Evolutionary conservation across 1,284 basidiomycete species (phyloP).

Genomic region (Thelephora terrestris): DNA sequence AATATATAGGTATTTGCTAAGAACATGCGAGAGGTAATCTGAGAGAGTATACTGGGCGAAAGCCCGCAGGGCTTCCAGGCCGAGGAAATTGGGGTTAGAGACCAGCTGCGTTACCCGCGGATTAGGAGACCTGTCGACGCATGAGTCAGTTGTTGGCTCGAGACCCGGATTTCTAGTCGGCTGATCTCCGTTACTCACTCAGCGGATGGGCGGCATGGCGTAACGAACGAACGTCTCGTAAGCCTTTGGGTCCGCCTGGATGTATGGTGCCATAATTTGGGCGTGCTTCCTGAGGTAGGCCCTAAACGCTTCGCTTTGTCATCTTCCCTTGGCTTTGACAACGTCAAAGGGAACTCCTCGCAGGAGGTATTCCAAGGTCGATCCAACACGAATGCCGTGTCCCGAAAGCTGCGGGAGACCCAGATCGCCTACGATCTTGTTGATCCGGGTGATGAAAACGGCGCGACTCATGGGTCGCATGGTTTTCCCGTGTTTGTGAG

Average conservation of each 20-base stretch:
- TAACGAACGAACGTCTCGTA: conserved; percentile 10
- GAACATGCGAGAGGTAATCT: too few species aligned
- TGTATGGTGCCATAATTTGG: conserved; percentile 13
- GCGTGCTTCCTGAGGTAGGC: conserved; percentile 14
- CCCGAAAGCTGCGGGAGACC: conserved; percentile 15
- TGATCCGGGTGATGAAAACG: conserved; percentile 17
- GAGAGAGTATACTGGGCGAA: too few species aligned
- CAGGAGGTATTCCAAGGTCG: conserved; percentile 29
- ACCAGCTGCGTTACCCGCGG: neutral
- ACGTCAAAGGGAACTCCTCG: conserved; percentile 25
- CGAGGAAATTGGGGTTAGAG: neutral
- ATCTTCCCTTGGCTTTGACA: conserved; percentile 24
- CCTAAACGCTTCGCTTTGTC: conserved; percentile 25
- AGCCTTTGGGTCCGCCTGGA: conserved; percentile 12
- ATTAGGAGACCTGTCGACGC: neutral
- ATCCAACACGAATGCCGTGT: conserved; percentile 30
- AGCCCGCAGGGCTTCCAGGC: too few species aligned
- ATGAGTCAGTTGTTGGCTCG: neutral
- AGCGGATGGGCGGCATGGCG: conserved; percentile 13
- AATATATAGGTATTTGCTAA: too few species aligned
- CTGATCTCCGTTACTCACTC: neutral
- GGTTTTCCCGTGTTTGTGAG: conserved; percentile 5
- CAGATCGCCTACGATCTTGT: conserved; percentile 10
- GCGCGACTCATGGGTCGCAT: conserved; percentile 19
- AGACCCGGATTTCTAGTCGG: neutral